phyloP scores from a whole-genome alignment of 2,329 filamentous ascomycete genomes.

The Xylariaceae sp. region DNA sequence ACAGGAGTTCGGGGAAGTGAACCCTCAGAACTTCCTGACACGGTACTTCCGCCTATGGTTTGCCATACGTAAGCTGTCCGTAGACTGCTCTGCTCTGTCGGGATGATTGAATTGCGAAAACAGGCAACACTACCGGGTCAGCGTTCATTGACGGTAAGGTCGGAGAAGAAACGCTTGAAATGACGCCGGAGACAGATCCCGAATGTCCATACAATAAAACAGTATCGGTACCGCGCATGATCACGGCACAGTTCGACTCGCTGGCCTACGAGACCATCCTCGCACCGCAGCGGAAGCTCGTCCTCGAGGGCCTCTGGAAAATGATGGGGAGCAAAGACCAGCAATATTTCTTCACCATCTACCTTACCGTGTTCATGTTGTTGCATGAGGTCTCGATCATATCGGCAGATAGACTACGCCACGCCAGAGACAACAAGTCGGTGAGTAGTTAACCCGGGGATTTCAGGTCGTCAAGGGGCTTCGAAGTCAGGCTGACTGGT shows the following conservation, averaged over 20 bases:
- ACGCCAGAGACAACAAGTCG: slow-evolving; percentile 43
- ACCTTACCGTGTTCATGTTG: slow-evolving; percentile 38
- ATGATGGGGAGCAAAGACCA: slow-evolving; percentile 35
- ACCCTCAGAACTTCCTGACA: slow-evolving; percentile 39
- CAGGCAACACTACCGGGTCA: slow-evolving; percentile 50
- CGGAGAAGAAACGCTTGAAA: slow-evolving; percentile 41
- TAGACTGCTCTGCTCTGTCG: background rate
- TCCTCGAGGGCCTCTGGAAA: slow-evolving; percentile 34
- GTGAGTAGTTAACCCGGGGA: background rate
- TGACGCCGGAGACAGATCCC: slow-evolving; percentile 40
- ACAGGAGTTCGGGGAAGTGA: slow-evolving; percentile 28
- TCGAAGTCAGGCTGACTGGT: background rate
- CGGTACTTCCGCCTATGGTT: slow-evolving; percentile 51
- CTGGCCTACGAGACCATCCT: slow-evolving; percentile 30
- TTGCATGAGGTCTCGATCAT: slow-evolving; percentile 43
- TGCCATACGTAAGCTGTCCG: slow-evolving; percentile 45
- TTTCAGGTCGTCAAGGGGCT: background rate
- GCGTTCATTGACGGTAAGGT: slow-evolving; percentile 43
- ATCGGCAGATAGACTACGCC: slow-evolving; percentile 42
- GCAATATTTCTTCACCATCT: slow-evolving; percentile 34
- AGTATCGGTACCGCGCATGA: slow-evolving; percentile 39
- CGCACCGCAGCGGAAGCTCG: slow-evolving; percentile 22
- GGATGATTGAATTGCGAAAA: background rate
- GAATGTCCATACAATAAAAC: slow-evolving; percentile 43
- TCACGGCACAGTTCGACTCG: slow-evolving; percentile 37